These are phyloP conservation scores for Aspergillus oerlinghausenensis DNA, from an alignment of 2,329 filamentous ascomycete genomes.

Conservation along the genomic window DNA sequence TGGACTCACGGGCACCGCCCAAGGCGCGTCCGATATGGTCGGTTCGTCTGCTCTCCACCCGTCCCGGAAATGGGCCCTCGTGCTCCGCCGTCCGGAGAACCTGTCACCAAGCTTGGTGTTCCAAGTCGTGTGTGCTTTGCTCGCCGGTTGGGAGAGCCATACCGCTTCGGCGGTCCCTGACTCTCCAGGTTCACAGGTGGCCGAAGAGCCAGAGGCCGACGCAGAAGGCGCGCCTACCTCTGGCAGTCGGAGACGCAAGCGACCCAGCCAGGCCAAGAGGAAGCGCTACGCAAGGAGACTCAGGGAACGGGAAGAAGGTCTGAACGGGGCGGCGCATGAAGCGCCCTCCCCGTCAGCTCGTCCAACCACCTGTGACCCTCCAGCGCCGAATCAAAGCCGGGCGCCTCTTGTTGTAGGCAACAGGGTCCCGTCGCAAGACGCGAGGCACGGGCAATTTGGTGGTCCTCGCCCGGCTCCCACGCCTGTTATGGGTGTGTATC, in stretches of 20 bases:
- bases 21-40: slow-evolving; percentile 13
- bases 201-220: slow-evolving; percentile 3
- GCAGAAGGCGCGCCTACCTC: slow-evolving; percentile 6
- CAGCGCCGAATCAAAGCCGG: not conserved
- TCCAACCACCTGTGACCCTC: not conserved
- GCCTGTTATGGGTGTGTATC: not conserved
- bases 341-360: not conserved
- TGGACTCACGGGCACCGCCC: slow-evolving; percentile 15
- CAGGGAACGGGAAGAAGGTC: not conserved
- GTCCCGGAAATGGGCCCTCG: slow-evolving; percentile 15
- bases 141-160: slow-evolving; percentile 8
- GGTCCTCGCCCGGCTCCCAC: not conserved
- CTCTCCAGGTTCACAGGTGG: slow-evolving; percentile 3
- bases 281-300: slow-evolving; percentile 1
- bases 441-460: not conserved
- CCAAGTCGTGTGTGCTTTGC: slow-evolving; percentile 6
- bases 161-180: slow-evolving; percentile 1
- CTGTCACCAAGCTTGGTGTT: slow-evolving; percentile 12
- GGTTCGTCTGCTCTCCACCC: slow-evolving; percentile 7
- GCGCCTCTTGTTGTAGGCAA: not conserved
- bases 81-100: slow-evolving; percentile 15
- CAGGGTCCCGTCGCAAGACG: not conserved
- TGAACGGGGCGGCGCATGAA: not conserved
- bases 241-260: slow-evolving; percentile 1
- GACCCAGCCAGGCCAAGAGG: slow-evolving; percentile 14